Evolutionary conservation across 768 basidiomycete species (phyloP).

Genomic region (Tylopilus intermedius): DNA sequence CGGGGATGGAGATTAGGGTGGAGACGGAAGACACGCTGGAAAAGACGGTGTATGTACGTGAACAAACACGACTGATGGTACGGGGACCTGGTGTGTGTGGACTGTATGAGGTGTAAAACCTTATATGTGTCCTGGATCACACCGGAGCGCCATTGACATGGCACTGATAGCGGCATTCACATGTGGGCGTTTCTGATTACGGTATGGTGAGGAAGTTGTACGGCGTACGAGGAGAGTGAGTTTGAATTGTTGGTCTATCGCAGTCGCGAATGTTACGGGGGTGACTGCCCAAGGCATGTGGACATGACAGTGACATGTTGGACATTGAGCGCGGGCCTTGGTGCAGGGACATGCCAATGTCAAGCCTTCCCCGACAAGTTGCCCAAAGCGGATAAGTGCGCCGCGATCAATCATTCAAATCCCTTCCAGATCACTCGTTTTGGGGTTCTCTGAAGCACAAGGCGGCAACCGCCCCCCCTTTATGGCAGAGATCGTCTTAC

Average conservation of each 20-base stretch:
- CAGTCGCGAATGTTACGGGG: slow-evolving; percentile 19
- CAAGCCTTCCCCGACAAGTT: slow-evolving; percentile 26
- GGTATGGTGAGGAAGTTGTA: slow-evolving; percentile 27
- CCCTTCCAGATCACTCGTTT: slow-evolving; percentile 14
- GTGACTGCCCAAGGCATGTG: slow-evolving; percentile 9
- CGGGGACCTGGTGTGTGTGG: slow-evolving; percentile 32
- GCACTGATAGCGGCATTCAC: slow-evolving; percentile 31
- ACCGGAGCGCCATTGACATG: slow-evolving; percentile 20
- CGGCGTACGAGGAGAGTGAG: slow-evolving; percentile 18
- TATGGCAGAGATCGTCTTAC: slow-evolving; percentile 28
- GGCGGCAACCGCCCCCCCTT: slow-evolving; percentile 12
- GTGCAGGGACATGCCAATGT: slow-evolving; percentile 21
- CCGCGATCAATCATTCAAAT: slow-evolving; percentile 26
- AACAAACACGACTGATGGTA: slow-evolving; percentile 29
- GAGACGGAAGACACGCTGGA: slow-evolving; percentile 29
- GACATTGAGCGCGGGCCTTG: slow-evolving; percentile 19
- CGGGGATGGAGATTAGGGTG: slow-evolving; percentile 31
- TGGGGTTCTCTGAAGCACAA: slow-evolving; percentile 23
- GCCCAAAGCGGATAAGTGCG: slow-evolving; percentile 20
- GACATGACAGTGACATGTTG: slow-evolving; percentile 27
- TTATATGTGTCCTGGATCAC: slow-evolving; percentile 30
- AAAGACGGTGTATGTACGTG: slow-evolving; percentile 32
- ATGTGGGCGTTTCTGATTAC: slow-evolving; percentile 33
- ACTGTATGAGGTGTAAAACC: slow-evolving; percentile 32
- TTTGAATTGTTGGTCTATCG: slow-evolving; percentile 16